Base-by-base conservation (phyloP, 345 rosid genomes). In the Aquilaria malaccensis region DNA sequence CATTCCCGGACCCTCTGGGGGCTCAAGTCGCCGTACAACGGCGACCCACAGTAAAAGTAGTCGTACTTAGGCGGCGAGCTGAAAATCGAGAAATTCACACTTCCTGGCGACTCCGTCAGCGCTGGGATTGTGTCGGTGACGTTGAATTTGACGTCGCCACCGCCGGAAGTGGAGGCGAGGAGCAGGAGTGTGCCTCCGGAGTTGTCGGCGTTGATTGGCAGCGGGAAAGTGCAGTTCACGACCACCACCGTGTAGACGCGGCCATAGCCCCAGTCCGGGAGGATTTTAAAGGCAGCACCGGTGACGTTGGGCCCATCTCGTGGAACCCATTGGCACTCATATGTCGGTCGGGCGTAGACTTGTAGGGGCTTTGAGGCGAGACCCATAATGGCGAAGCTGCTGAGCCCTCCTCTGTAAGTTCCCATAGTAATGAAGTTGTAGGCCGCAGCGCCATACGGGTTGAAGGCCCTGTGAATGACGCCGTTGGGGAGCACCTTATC, bases 231-330 rank as follows among this genome's bases (percentile, higher is more conserved):
- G 60, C 98, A 92, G 75, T 87, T 89, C 31, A 92, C 84, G 11
- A 92, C 83, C 13, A 92, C 85, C 22, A 79, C 91, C 0, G 97
- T 87, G 86, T 89, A 93, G 60, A 89, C 85, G 11, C 90, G 87
- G 50, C 98, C 98, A 58, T 87, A 89, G 0, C 97, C 97, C 98
- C 98, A 92, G 49, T 92, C 98, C 6, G 98, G 95, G 31, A 93
- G 79, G 70, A 85, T 79, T 73, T 83, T 87, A 65, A 61, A 70
- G 5, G 76, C 82, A 45, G 13, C 22, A 30, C 81, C 51, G 46
- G 72, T 46, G 46, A 73, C 46, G 68, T 62, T 52, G 72, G 64
- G 41, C 55, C 63, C 50, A 32, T 67, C 58, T 3, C 33, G 51
- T 0, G 85, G 81, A 62, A 86, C 73, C 93, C 95, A 92, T 65